Evolutionary conservation across 331 rosid species (phyloP), one percentile per base, ranked within the genome.

Genomic region (Rosa hybrid): DNA sequence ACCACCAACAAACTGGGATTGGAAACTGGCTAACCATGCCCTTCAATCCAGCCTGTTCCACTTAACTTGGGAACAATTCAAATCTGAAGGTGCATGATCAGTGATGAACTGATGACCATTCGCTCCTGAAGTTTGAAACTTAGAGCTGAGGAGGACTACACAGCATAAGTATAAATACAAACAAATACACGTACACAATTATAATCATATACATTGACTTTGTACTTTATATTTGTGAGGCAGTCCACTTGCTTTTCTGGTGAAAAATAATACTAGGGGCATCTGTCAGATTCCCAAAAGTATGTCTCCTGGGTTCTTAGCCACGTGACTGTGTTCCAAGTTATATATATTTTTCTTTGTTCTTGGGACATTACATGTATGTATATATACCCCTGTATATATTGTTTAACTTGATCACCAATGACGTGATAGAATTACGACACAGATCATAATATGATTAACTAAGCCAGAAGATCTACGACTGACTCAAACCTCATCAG

Each of bases 261-360:
- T 64, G 80, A 62, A 62, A 63, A 27, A 27, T 6, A 63, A 13
- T 46, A 45, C 68, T 63, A 13, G 42, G 70, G 49, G 49, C 80
- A 18, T 25, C 64, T 65, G 80, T 49, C 74, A 65, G 80, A 69
- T 64, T 64, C 16, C 74, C 51, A 3, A 49, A 77, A 77, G 51
- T 77, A 49, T 77, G 80, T 49, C 25, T 34, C 64, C 64, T 56
- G 34, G 48, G 50, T 64, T 48, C 56, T 10, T 13, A 44, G 6
- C 80, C 80, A 77, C 80, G 50, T 49, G 64, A 49, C 25, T n/a
- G 11, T 49, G 63, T 48, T 20, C 42, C 64, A 12, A 27, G 3
- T 30, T 48, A 4, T 46, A 17, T 27, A 25, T 45, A n/a, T 5
- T 16, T 8, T 17, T 8, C 17, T 45, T 44, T 23, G 16, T 62